Conservation (phyloP, 169 alveolate genomes). For the Plasmodium knowlesi region DNA sequence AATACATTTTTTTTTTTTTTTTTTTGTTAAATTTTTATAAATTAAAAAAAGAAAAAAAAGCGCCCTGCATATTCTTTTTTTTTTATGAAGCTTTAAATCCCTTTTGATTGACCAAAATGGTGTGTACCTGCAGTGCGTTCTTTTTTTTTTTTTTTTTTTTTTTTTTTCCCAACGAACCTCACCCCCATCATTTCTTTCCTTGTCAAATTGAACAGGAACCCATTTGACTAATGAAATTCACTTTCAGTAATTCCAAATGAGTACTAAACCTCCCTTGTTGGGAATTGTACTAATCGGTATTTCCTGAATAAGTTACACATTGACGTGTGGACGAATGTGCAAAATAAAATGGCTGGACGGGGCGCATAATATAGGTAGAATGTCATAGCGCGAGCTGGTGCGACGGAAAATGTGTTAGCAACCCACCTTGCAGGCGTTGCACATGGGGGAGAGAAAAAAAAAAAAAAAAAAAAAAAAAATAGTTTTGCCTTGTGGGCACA, state of each 20-base stretch:
- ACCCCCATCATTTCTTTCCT: neutral
- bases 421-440: neutral
- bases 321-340: neutral
- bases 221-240: neutral
- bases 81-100: neutral
- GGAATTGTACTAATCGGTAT: neutral
- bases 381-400: neutral
- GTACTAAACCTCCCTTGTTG: neutral
- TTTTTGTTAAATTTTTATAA: constrained; percentile 2
- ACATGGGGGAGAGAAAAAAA: neutral
- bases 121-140: neutral
- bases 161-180: neutral
- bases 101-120: neutral
- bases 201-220: neutral
- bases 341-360: neutral
- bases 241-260: neutral
- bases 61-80: neutral
- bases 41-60: neutral
- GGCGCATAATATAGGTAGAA: neutral
- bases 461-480: neutral
- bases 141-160: neutral
- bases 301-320: neutral
- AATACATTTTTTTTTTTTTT: neutral
- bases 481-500: neutral
- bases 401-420: neutral